Conservation (phyloP, 352 stramenopile species). For the Pythium folliculosum region DNA sequence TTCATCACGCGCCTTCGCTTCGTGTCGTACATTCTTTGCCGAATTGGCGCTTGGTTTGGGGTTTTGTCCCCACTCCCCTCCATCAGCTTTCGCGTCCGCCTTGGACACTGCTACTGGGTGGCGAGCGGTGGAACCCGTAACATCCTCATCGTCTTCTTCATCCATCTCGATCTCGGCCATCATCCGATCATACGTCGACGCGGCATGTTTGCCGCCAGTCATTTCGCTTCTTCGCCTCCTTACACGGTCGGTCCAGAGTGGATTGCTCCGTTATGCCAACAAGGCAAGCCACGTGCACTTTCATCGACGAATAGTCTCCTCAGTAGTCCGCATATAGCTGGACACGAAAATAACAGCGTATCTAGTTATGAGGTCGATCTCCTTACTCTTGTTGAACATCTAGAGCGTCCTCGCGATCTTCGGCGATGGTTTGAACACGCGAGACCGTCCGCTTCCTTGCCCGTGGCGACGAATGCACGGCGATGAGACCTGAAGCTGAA, state of each 20-base stretch:
- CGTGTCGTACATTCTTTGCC: neutral
- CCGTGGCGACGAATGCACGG: constrained; percentile 9
- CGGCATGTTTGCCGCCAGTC: constrained; percentile 14
- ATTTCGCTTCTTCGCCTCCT: constrained; percentile 1
- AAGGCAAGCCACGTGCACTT: too few relatives aligned
- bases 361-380: too few relatives aligned
- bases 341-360: neutral
- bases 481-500: neutral
- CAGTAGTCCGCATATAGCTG: neutral
- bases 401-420: constrained; percentile 25
- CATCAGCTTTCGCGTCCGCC: constrained; percentile 1
- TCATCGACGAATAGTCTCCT: neutral
- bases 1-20: neutral
- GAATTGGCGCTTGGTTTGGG: neutral
- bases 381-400: constrained; percentile 21
- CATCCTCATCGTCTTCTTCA: constrained; percentile 7
- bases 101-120: neutral
- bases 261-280: too few relatives aligned
- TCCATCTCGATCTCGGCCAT: constrained; percentile 26
- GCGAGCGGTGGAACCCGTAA: neutral
- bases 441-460: constrained; percentile 22
- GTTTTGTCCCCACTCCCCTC: neutral
- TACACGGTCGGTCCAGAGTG: neutral
- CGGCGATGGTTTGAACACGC: constrained; percentile 28
- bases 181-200: constrained; percentile 27